These are phyloP conservation scores for Porcisia hertigi DNA, from an alignment of 208 protist genomes.

Conservation along the genomic window DNA sequence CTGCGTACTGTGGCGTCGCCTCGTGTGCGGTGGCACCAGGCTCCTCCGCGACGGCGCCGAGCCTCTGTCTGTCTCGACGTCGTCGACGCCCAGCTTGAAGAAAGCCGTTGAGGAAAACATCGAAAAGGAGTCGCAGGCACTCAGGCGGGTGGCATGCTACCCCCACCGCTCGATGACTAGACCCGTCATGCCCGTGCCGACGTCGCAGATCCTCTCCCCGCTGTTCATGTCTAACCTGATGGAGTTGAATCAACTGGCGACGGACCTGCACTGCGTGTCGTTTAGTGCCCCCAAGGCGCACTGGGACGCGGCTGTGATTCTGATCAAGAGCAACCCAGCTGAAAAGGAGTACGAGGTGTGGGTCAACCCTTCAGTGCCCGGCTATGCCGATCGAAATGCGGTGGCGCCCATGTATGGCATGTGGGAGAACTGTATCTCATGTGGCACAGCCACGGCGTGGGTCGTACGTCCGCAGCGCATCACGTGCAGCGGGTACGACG, in stretches of 20 bases:
- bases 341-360: conserved; percentile 83
- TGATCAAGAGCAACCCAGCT: conserved; percentile 68
- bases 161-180: conserved; percentile 82
- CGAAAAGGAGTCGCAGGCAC: conserved; percentile 59
- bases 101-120: conserved; percentile 56
- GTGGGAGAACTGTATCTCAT: conserved; percentile 93
- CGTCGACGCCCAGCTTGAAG: conserved; percentile 40
- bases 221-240: conserved; percentile 64
- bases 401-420: conserved; percentile 91
- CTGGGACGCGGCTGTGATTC: conserved; percentile 83
- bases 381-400: conserved; percentile 70
- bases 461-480: conserved; percentile 83
- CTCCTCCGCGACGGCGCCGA: conserved; percentile 5
- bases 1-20: conserved; percentile 1
- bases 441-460: conserved; percentile 72
- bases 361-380: conserved; percentile 81
- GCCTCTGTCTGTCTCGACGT: neutral
- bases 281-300: conserved; percentile 85
- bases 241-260: conserved; percentile 57
- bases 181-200: conserved; percentile 48
- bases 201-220: conserved; percentile 32
- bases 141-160: conserved; percentile 70
- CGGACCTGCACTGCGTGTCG: conserved; percentile 73
- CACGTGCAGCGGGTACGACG: conserved; percentile 67
- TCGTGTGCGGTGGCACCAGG: conserved; percentile 9